A percentile compares a stretch with the other conserved stretches of the same genome.
These are phyloP conservation scores for Verticillium nubilum DNA, from an alignment of 2,329 filamentous ascomycete genomes.

Conservation along the genomic window DNA sequence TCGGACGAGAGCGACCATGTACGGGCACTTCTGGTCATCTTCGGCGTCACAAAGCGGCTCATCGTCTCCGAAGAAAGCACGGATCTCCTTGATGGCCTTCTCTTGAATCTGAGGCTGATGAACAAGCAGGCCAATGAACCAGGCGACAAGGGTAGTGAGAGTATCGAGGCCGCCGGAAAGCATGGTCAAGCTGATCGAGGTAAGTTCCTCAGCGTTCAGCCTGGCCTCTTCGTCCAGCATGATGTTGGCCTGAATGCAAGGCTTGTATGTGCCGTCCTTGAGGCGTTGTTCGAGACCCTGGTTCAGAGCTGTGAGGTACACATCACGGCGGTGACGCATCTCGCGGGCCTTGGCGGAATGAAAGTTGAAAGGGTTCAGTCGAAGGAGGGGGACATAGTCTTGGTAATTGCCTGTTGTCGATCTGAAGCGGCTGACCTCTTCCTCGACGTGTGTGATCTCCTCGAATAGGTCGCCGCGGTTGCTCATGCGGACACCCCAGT, in stretches of 20 bases:
- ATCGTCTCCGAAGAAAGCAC: slow-evolving; percentile 42
- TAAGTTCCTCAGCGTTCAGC: slow-evolving; percentile 57
- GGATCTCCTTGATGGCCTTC: slow-evolving; percentile 52
- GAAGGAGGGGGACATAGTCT: slow-evolving; percentile 54
- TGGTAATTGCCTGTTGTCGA: slow-evolving; percentile 57
- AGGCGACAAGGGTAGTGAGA: slow-evolving; percentile 59
- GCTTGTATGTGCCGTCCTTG: slow-evolving; percentile 52
- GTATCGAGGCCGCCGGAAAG: slow-evolving; percentile 63
- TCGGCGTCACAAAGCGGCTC: slow-evolving; percentile 53
- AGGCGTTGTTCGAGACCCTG: slow-evolving; percentile 54
- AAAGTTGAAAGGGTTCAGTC: slow-evolving; percentile 56
- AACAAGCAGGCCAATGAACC: slow-evolving; percentile 57
- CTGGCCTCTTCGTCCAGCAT: slow-evolving; percentile 59
- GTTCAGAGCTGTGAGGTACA: slow-evolving; percentile 54
- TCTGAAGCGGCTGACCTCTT: slow-evolving; percentile 53
- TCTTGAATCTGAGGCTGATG: slow-evolving; percentile 57
- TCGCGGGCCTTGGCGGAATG: slow-evolving; percentile 54
- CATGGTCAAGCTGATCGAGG: slow-evolving; percentile 63
- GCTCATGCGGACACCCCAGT: slow-evolving; percentile 60
- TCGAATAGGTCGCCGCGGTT: slow-evolving; percentile 54
- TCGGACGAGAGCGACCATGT: slow-evolving; percentile 57
- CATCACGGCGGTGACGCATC: slow-evolving; percentile 54
- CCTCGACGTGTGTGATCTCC: slow-evolving; percentile 59
- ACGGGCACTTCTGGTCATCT: slow-evolving; percentile 60
- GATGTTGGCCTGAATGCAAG: slow-evolving; percentile 63